Evolutionary conservation across 2,329 filamentous ascomycete genomes (phyloP), one percentile per base, ranked within the genome.

Genomic region (Cytospora paraplurivora): DNA sequence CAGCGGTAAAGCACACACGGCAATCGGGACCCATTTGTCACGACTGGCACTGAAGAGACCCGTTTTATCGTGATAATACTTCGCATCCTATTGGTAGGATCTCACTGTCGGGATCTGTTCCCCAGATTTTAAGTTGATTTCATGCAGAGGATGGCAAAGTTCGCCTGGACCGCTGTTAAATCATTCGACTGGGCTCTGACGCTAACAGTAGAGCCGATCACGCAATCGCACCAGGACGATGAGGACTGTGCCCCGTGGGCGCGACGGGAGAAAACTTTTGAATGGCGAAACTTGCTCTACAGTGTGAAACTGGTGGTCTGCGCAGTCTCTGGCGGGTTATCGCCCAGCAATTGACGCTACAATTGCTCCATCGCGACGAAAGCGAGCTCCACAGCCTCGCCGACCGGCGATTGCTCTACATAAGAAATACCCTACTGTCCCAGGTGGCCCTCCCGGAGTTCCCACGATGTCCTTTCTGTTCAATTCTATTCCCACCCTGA

Each of bases 391-490:
- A 60, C 58, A 50, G 58, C 52, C 57, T 55, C 47, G 53, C 41
- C 44, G 50, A 56, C 49, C 57, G 57, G 57, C 62, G 52, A 47
- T 17, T 56, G 37, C 52, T 47, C 61, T 61, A 49, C 61, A 63
- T 41, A 54, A 52, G 34, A 54, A 58, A 59, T 59, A 62, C 59
- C 59, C 54, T 34, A 38, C 41, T 44, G 59, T 61, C 59, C 59
- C 32, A 34, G 44, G 55, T 60, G 56, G 51, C 47, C 53, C 15
- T 44, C 12, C 32, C 51, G 41, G 47, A 51, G 21, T 27, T 38
- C 61, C 65, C 63, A 68, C 70, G 67, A 75, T 77, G 75, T 72
- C 73, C 50, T 77, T 75, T 70, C 70, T 76, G 68, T 73, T 74
- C 70, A 69, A 71, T 63, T 21, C 37, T 19, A 51, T 61, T 38